These are phyloP conservation scores for Blepharisma stoltei DNA, from an alignment of 73 alveolate species.

Conservation along the genomic window DNA sequence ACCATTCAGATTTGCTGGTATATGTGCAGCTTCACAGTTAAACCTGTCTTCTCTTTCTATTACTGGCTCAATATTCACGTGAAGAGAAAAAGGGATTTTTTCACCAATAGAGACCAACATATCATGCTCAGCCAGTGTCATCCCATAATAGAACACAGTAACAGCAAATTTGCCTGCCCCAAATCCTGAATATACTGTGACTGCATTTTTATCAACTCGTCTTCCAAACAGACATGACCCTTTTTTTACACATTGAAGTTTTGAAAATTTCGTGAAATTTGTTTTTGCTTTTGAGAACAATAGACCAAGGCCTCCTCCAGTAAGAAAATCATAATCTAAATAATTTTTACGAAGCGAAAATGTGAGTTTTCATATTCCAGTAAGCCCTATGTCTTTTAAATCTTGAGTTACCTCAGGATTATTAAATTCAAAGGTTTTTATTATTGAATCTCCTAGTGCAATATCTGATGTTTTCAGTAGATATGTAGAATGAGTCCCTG, in stretches of 20 bases:
- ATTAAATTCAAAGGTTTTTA: background rate
- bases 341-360: slow-evolving; percentile 8
- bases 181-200: background rate
- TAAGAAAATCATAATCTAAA: background rate
- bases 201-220: background rate
- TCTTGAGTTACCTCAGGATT: background rate
- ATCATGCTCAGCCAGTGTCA: background rate
- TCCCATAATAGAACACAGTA: background rate
- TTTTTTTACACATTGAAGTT: background rate
- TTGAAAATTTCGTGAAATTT: background rate
- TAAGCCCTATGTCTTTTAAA: background rate
- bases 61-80: background rate
- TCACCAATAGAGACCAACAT: background rate
- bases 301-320: slow-evolving; percentile 1
- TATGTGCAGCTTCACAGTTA: slow-evolving; percentile 20
- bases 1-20: background rate
- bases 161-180: background rate
- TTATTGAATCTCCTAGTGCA: background rate
- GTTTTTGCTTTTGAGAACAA: background rate
- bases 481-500: background rate
- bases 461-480: background rate
- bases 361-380: slow-evolving; percentile 15
- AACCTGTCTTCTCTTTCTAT: slow-evolving; percentile 27
- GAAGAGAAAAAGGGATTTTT: background rate
- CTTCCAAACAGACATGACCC: slow-evolving; percentile 9